Evolutionary conservation across 768 basidiomycete genomes (phyloP), one percentile per base, ranked within the genome.

Genomic region (Leucosporidium creatinivorum): DNA sequence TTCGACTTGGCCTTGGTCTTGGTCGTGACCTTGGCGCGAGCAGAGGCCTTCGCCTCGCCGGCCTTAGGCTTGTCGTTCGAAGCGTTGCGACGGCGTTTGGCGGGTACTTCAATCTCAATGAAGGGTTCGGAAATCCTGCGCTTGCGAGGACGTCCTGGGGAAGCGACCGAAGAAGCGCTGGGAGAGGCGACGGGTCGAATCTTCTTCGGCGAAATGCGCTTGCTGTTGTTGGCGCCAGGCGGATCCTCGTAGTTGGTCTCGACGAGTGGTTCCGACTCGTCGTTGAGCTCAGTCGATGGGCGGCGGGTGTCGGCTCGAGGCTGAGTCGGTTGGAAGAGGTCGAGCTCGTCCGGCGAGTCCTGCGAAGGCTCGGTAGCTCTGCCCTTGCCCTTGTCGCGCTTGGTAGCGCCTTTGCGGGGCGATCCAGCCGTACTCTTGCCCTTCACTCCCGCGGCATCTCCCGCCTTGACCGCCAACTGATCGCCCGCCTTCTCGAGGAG

Each of bases 211-310:
- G 63, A 47, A 19, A 49, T 55, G 13, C 51, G 44, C 60, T 61
- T 66, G 26, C 26, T 18, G 61, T 65, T 71, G 30, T 10, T 13
- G 2, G 23, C 36, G 1, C 21, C 28, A 21, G 69, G 69, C 13
- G 25, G 23, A 10, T 52, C 63, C 2, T 60, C 51, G 60, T 62
- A 67, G 49, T 70, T 65, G 15, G 69, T 65, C 56, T 71, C 62
- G 12, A 58, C 9, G 25, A 57, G 12, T 1, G 23, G 26, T 36
- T 58, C 25, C 7, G 18, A 23, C 39, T 33, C 23, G 47, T 47
- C 61, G 28, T 23, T 44, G 9, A 21, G 12, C 12, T 47, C 21
- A 12, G 12, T 30, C 58, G 25, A 26, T n/a, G 50, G 15, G 31
- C 9, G n/a, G 23, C 21, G 26, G 23, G n/a, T 39, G 60, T 23